These are phyloP conservation scores for Aspergillus eucalypticola DNA, from an alignment of 2,329 filamentous ascomycete species.

Conservation along the genomic window DNA sequence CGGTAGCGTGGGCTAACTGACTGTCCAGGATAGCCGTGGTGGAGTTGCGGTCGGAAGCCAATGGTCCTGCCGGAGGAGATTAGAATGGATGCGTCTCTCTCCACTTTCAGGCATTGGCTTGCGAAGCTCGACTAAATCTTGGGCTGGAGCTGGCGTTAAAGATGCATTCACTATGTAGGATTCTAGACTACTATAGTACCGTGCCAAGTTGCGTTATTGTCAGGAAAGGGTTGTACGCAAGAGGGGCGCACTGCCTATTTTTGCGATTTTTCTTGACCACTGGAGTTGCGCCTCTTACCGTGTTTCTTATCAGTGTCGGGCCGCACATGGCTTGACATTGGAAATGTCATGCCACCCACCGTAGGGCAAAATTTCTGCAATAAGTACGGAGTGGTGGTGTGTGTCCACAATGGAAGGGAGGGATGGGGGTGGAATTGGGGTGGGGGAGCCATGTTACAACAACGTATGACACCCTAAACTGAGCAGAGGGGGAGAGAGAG, in stretches of 20 bases:
- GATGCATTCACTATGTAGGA: not conserved
- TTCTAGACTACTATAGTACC: not conserved
- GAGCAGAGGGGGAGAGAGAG: not conserved
- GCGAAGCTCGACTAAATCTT: not conserved
- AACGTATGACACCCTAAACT: constrained; percentile 7
- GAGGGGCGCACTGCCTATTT: not conserved
- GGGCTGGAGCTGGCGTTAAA: not conserved
- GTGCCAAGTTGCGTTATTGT: not conserved
- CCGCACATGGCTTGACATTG: not conserved
- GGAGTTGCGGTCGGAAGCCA: constrained; percentile 6
- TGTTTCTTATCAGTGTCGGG: not conserved
- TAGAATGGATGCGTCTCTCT: not conserved
- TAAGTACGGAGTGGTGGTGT: not conserved
- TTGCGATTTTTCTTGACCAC: not conserved
- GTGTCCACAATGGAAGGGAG: not conserved
- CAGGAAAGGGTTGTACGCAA: not conserved
- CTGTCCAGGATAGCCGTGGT: constrained; percentile 7
- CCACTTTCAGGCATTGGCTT: constrained; percentile 8
- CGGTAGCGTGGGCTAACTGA: constrained; percentile 1
- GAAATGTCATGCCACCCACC: constrained; percentile 5
- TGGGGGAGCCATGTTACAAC: not conserved
- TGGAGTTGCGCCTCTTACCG: not conserved
- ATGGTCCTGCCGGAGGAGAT: constrained; percentile 6
- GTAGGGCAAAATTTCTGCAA: not conserved
- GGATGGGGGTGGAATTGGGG: not conserved